Base-by-base conservation (phyloP, 257 asterid species). In the Cordia subcordata region DNA sequence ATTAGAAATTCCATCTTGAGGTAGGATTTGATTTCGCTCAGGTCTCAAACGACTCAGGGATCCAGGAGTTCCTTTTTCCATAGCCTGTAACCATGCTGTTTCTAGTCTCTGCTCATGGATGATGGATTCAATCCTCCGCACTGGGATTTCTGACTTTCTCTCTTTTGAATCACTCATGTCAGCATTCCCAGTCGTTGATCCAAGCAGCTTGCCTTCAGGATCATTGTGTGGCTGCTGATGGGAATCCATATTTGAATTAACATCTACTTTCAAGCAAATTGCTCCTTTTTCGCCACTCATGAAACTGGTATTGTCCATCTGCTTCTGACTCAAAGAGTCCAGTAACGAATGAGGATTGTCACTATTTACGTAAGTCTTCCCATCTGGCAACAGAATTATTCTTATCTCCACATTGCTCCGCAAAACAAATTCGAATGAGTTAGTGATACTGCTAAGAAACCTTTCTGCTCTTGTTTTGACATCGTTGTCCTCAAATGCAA, bases 81-180 rank as follows among this genome's bases (percentile, higher is more conserved):
- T 76, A 10, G 94, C 95, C 67, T 86, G 97, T 68, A 90, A 71
- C 97, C 97, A 82, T 1, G 99, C 94, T 49, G 97, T 81, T 81
- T 93, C 99, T 52, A 87, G 46, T 64, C 88, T 79, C 75, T 86
- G 99, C 66, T 89, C 96, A 12, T 69, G 89, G 66, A 86, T 86
- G 33, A 89, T 86, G 63, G 97, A 86, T 60, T 86, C 95, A 21
- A 85, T 81, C 68, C 97, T 86, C 78, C 78, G 86, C 42, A 66
- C 80, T 0, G 92, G 97, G 60, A 71, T 62, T 39, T 74, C 78
- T 4, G 83, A 52, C 62, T 68, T 79, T 58, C 77, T 62, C 62
- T 77, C 86, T 63, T 75, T 81, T 38, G 76, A 69, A 49, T 75
- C 61, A 61, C 66, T 59, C 27, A 45, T 46, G 53, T 67, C 70